Percentiles rank a stretch among this genome's conserved stretches.
Evolutionary conservation across 352 stramenopile genomes (phyloP).

Genomic region (Phytopythium chamaehyphon): DNA sequence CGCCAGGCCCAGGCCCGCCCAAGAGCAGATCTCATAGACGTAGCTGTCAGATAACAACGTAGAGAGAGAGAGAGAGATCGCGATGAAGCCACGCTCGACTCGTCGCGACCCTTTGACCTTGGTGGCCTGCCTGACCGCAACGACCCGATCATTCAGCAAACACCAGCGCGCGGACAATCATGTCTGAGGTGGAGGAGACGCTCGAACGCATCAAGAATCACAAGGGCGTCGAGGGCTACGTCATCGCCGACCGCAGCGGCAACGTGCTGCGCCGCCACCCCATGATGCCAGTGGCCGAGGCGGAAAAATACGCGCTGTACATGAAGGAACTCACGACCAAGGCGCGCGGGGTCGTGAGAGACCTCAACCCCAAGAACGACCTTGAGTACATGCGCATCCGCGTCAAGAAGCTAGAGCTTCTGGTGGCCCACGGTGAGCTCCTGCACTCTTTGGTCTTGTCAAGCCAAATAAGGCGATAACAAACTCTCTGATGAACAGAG

Average conservation of each 20-base stretch:
- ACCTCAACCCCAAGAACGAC: constrained; percentile 95
- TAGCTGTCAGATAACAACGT: background rate
- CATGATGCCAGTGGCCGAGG: constrained; percentile 87
- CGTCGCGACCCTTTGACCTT: background rate
- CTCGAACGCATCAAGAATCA: constrained; percentile 94
- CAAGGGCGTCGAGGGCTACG: constrained; percentile 93
- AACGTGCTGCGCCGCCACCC: constrained; percentile 87
- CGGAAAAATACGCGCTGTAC: constrained; percentile 89
- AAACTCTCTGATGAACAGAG: constrained; percentile 33
- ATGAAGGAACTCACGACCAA: constrained; percentile 91
- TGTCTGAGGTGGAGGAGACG: constrained; percentile 93
- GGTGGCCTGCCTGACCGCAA: no score
- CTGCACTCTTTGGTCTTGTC: background rate
- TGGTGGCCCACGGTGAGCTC: constrained; percentile 87
- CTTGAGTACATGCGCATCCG: constrained; percentile 93
- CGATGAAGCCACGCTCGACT: no score
- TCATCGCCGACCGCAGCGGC: constrained; percentile 92
- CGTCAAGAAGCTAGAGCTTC: constrained; percentile 90
- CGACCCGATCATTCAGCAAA: background rate
- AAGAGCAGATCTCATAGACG: background rate
- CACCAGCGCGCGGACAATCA: constrained; percentile 10
- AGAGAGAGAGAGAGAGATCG: no score
- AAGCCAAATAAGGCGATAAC: background rate
- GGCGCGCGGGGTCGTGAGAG: constrained; percentile 88
- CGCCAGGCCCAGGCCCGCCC: constrained; percentile 27